Percentiles rank a stretch among this genome's conserved stretches.
Evolutionary conservation across 179 eudicot genomes (phyloP).

Genomic region (Camellia oleifera): DNA sequence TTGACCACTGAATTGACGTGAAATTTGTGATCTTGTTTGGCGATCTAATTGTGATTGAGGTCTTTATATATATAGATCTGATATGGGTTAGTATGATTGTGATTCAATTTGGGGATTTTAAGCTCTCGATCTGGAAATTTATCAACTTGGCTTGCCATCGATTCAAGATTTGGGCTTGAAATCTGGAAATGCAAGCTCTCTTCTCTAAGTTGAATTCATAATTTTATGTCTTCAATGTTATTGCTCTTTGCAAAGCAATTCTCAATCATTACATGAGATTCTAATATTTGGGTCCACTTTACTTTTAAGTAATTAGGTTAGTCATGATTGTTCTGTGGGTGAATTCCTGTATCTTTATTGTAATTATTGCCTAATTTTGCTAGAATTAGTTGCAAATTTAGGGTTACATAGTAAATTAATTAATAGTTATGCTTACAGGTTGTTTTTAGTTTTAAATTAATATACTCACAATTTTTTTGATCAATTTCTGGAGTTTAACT

Average conservation of each 20-base stretch:
- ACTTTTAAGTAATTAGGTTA: not conserved
- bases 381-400: not conserved
- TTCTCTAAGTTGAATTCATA: not conserved
- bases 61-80: not conserved
- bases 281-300: not conserved
- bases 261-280: not conserved
- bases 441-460: not conserved
- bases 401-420: not conserved
- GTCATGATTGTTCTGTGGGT: not conserved
- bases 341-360: not conserved
- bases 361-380: not conserved
- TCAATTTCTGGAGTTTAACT: not conserved
- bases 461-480: not conserved
- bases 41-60: not conserved
- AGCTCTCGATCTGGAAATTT: conserved; percentile 2
- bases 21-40: not conserved
- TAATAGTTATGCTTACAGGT: not conserved
- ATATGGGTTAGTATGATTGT: not conserved
- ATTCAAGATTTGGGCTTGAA: conserved; percentile 5
- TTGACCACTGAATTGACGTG: not conserved
- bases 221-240: not conserved
- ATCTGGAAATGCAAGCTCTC: not conserved
- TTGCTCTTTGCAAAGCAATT: not conserved
- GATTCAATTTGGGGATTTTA: not conserved
- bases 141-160: not conserved